These are phyloP conservation scores for Persicaria maculosa DNA, from an alignment of 148 eudicot genomes.

Conservation along the genomic window DNA sequence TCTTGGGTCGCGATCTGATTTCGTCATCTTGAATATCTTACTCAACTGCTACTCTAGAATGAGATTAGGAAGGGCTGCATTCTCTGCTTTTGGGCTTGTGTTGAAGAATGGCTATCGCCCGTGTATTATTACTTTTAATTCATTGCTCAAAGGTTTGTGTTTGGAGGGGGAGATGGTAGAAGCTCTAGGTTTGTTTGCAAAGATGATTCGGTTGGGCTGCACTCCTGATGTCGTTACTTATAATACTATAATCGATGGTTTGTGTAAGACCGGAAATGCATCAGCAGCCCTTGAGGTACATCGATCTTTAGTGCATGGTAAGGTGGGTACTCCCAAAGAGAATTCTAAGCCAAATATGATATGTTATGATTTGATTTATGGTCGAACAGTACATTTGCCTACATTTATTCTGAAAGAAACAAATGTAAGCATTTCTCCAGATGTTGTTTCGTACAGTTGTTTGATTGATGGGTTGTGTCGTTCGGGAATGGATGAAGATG, in stretches of 20 bases:
- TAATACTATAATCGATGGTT: conserved; percentile 15
- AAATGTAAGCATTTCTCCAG: no score
- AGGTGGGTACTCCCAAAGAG: neutral
- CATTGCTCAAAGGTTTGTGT: conserved; percentile 20
- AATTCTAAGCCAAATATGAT: neutral
- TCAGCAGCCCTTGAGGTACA: conserved; percentile 16
- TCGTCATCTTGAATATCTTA: no score
- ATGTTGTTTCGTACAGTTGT: no score
- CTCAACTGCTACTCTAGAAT: conserved; percentile 15
- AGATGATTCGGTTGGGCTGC: neutral
- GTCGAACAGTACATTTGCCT: no score
- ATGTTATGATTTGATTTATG: no score
- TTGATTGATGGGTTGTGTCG: no score
- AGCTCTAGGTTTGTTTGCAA: conserved; percentile 9
- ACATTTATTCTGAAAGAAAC: no score
- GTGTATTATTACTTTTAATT: conserved; percentile 11
- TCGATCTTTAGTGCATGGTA: conserved; percentile 7
- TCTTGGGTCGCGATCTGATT: no score
- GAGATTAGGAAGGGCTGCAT: conserved; percentile 14
- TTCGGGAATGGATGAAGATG: no score
- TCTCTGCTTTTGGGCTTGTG: conserved; percentile 17
- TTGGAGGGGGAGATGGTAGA: conserved; percentile 15
- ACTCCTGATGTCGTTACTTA: conserved; percentile 10
- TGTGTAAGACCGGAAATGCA: conserved; percentile 19
- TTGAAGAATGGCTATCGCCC: conserved; percentile 19